Base-by-base conservation (phyloP, 116 monocot genomes). In the Dioscorea cayenensis region DNA sequence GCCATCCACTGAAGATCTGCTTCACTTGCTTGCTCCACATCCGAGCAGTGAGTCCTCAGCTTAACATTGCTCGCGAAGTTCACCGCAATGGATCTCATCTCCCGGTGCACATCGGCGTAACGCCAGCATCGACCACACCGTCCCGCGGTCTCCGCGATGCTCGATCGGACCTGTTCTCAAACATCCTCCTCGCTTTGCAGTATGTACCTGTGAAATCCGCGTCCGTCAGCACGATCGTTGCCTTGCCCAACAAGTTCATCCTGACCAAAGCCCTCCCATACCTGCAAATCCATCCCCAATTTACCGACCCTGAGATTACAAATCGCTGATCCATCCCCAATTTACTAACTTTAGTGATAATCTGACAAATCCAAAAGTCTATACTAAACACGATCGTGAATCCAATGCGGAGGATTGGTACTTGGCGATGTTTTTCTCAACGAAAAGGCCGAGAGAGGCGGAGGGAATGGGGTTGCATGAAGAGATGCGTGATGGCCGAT, bases 401-500 rank as follows among this genome's bases (percentile, higher is more conserved):
- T 43, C 43, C 6, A 43, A n/a, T n/a, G 4, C 43, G 7, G 43
- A 10, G 7, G 11, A 43, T 43, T 12, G 6, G 43, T 43, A 85
- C 82, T 43, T 76, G 60, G 68, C 68, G 36, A 85, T 79, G 13
- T 69, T 35, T 32, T 60, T 72, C 28, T 82, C 76, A 20, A 82
- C 13, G 63, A 76, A 85, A 18, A 49, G 49, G 9, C 82, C 85
- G 17, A 85, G 61, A 21, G 73, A 79, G 67, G 84, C 76, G 1
- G 79, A 82, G n/a, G n/a, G 74, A 78, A 71, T 77, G 81, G 36
- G 73, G 81, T 36, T 60, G 78, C 78, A 88, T 88, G 79, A 88
- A 88, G 16, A 73, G 60, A 38, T 82, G 76, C 35, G 88, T 84
- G 60, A n/a, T 88, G 62, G 23, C 88, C 88, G 64, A 84, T 73